These are phyloP conservation scores for Phalaenopsis aphrodite DNA, from an alignment of 106 monocot genomes.

Conservation along the genomic window DNA sequence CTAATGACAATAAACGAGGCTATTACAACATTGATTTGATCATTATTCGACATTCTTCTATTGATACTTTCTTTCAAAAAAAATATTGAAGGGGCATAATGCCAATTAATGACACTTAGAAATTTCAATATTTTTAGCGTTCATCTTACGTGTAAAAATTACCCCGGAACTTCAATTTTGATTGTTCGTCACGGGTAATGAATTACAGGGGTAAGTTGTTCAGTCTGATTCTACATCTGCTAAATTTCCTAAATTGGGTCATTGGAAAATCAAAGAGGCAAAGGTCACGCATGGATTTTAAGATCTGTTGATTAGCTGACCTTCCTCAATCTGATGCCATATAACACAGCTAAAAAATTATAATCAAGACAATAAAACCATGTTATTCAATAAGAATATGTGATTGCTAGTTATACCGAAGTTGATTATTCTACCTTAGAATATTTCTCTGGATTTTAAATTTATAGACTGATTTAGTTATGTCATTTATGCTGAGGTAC, in stretches of 20 bases:
- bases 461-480: slow-evolving; percentile 7
- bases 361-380: too few relatives aligned
- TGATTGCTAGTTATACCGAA: too few relatives aligned
- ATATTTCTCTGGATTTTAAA: too few relatives aligned
- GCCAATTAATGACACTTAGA: too few relatives aligned
- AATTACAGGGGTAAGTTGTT: background rate
- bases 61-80: too few relatives aligned
- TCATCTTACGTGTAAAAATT: background rate
- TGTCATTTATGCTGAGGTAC: background rate
- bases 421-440: too few relatives aligned
- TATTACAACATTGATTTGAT: too few relatives aligned
- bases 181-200: background rate
- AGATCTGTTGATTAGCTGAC: too few relatives aligned
- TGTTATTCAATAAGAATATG: too few relatives aligned
- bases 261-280: background rate
- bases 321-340: background rate
- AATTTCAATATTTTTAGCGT: background rate
- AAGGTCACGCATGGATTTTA: background rate
- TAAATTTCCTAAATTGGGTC: background rate
- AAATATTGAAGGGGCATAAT: too few relatives aligned
- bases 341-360: background rate
- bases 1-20: too few relatives aligned
- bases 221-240: background rate
- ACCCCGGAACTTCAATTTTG: background rate
- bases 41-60: too few relatives aligned